These are phyloP conservation scores for Casuarina cunninghamiana DNA, from an alignment of 306 rosid genomes.

Conservation along the genomic window DNA sequence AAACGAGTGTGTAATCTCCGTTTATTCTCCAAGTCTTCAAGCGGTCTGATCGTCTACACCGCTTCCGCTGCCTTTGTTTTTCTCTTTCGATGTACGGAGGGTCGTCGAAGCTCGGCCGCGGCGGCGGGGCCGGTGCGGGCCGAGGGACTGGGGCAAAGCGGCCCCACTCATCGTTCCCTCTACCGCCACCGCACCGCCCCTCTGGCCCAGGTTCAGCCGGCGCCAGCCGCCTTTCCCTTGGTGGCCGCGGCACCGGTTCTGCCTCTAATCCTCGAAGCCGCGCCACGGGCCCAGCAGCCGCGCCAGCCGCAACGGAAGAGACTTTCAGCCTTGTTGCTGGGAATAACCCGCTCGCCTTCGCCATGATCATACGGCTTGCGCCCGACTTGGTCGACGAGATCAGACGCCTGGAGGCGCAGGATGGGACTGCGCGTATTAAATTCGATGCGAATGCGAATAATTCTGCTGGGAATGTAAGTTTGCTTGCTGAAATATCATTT, in stretches of 20 bases:
- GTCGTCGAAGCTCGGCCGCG: conserved; percentile 82
- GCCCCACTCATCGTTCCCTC: conserved; percentile 50
- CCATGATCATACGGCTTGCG: conserved; percentile 74
- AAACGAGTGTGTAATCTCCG: conserved; percentile 2
- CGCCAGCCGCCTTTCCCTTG: conserved; percentile 59
- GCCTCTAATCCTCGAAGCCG: conserved; percentile 32
- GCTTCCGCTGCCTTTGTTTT: conserved; percentile 16
- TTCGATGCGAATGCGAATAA: conserved; percentile 57
- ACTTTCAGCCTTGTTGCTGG: conserved; percentile 71
- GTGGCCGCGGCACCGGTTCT: conserved; percentile 40
- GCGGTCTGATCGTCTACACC: conserved; percentile 28
- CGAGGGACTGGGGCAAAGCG: conserved; percentile 61
- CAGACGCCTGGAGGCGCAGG: conserved; percentile 87
- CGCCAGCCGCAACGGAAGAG: conserved; percentile 65
- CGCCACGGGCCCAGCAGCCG: conserved; percentile 25
- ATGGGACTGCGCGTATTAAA: conserved; percentile 78
- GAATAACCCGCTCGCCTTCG: conserved; percentile 65
- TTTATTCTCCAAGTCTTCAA: conserved; percentile 8
- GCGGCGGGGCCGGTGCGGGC: conserved; percentile 35
- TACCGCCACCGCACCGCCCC: conserved; percentile 52
- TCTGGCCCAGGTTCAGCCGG: conserved; percentile 26
- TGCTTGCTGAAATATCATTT: background rate
- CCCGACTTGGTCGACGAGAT: conserved; percentile 93
- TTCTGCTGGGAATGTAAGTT: conserved; percentile 72
- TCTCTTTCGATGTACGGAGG: conserved; percentile 64